Base-by-base conservation (phyloP, 2,329 filamentous ascomycete genomes). In the Fusarium continuum region DNA sequence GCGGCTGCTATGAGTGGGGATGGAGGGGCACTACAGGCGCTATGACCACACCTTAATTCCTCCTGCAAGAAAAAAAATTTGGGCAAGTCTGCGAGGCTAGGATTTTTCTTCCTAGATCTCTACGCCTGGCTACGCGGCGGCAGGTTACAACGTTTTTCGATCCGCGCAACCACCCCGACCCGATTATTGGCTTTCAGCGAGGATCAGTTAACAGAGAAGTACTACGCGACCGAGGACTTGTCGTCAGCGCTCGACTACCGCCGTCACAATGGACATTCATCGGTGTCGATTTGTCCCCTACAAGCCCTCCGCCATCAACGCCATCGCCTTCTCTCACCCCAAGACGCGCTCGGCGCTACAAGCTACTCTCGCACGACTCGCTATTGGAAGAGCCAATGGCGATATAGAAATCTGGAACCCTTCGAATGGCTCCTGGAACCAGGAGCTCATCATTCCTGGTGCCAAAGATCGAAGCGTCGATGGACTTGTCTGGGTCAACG, bases 351-450 rank as follows among this genome's bases (percentile, higher is more conserved):
- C 82, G 58, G 76, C 79, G 64, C 79, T 73, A 76, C 74, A 81
- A 74, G 69, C 83, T 77, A 70, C 82, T 84, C 19, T 85, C 82
- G 61, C 87, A 83, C 88, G 93, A 68, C 85, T 98, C 50, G 95
- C 95, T 3, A 86, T 99, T 70, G 95, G 95, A 58, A 89, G 95
- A 67, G 91, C 92, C 55, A 97, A 98, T 75, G 95, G 95, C 69
- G 92, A 97, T 73, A 95, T 99, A 69, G 95, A 99, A 79, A 93
- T 99, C 65, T 99, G 95, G 95, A 97, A 97, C 76, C 93, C 94
- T 4, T 80, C 88, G 49, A 86, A 86, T 64, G 92, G 91, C 14
- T 81, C 84, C 61, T 99, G 95, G 95, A 85, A 92, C 64, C 95
- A 98, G 75, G 95, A 99, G 80, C 88, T 88, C 32, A 88, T 93